Base-by-base conservation (phyloP, 2,329 filamentous ascomycete species). In the Cladophialophora bantiana region DNA sequence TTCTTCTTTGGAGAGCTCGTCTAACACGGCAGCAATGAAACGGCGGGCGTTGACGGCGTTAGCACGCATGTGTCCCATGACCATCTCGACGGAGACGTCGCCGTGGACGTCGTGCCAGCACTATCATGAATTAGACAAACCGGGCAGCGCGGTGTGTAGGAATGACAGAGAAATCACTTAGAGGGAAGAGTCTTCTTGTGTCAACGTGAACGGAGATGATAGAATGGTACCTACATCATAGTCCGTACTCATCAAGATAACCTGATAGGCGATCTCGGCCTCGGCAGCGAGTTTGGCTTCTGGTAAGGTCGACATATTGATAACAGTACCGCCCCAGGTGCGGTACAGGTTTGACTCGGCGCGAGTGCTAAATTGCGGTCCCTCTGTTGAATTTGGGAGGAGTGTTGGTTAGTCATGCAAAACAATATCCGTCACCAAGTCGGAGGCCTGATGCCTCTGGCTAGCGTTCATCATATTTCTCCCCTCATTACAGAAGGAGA, bases 161-260 rank as follows among this genome's bases (percentile, higher is more conserved):
- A 15, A n/a, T n/a, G 54, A 32, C 26, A 34, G 45, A n/a, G 31
- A 55, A 9, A n/a, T 26, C 6, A 56, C 31, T 12, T 18, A 18
- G 48, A 10, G n/a, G 59, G 34, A 34, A 35, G 35, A n/a, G 34
- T 26, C 4, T 48, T 31, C 26, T 5, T 10, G 34, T 18, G 26
- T 60, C 40, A 34, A 55, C 5, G 18, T 6, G 32, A 36, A 4
- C 18, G 36, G 36, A 34, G 10, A 6, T 7, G 38, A n/a, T 54
- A 34, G n/a, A 31, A 36, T 7, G 9, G 34, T 10, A 70, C 68
- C 18, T 66, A 68, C 68, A 65, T 99, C 95, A 79, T 99, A 99
- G 83, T 99, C 95, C 34, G 95, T 99, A 38, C 93, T 92, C 95
- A 99, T 99, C 85, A 94, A 97, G 76, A 99, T 96, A 87, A 97